These are phyloP conservation scores for Saprolegnia parasitica DNA, from an alignment of 352 stramenopile genomes.

Conservation along the genomic window DNA sequence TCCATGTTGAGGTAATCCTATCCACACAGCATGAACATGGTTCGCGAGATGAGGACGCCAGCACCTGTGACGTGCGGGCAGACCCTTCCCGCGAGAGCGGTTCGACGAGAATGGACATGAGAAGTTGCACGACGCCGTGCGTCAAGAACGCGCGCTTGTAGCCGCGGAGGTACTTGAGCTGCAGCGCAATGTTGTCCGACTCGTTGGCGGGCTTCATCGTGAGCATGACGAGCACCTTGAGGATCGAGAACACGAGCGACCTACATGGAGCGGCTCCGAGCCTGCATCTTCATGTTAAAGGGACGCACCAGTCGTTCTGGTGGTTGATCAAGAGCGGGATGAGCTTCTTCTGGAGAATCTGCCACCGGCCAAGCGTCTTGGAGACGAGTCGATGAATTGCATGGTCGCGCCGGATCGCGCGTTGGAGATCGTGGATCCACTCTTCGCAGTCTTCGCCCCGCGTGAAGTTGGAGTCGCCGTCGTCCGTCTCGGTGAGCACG, in stretches of 20 bases:
- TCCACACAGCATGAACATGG: background rate
- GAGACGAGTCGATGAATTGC: constrained; percentile 74
- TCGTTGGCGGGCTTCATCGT: constrained; percentile 80
- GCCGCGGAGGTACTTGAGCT: constrained; percentile 70
- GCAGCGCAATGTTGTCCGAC: constrained; percentile 71
- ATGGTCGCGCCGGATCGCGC: constrained; percentile 72
- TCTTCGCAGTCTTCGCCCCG: constrained; percentile 75
- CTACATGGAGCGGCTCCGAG: constrained; percentile 19
- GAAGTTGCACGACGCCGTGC: constrained; percentile 60
- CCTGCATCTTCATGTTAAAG: no score
- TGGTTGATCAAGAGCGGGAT: constrained; percentile 80
- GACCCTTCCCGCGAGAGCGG: constrained; percentile 64
- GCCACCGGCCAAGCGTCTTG: constrained; percentile 83
- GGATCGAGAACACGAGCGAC: constrained; percentile 81
- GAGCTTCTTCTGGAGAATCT: constrained; percentile 85
- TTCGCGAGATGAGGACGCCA: background rate
- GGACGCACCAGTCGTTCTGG: constrained; percentile 67
- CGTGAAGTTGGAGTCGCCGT: constrained; percentile 59
- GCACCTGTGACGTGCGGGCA: constrained; percentile 44
- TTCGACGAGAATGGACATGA: constrained; percentile 83
- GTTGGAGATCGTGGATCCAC: constrained; percentile 85
- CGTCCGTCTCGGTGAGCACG: constrained; percentile 57
- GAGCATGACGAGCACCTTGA: constrained; percentile 88
- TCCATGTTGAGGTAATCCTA: constrained; percentile 84
- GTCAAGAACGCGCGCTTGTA: constrained; percentile 86